Evolutionary conservation across 345 rosid species (phyloP).

Genomic region (Pistacia vera): DNA sequence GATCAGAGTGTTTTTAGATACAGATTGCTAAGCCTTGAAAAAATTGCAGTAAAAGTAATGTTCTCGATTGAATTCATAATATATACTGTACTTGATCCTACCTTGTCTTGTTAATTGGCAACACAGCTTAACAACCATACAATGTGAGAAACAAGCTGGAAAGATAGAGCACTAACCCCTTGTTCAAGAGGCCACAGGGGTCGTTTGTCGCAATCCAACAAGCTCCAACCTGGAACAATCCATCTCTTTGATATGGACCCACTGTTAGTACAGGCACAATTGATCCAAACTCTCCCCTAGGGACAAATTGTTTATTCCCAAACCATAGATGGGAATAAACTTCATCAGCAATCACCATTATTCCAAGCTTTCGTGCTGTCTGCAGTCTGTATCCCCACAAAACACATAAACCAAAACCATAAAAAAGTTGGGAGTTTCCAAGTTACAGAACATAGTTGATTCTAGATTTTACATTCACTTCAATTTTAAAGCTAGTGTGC

Average conservation of each 20-base stretch:
- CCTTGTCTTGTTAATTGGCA: too few species aligned
- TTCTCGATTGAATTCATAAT: too few species aligned
- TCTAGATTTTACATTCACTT: background rate
- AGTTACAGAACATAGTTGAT: background rate
- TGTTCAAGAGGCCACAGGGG: slow-evolving; percentile 38
- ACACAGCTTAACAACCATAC: too few species aligned
- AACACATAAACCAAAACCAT: background rate
- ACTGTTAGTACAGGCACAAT: slow-evolving; percentile 56
- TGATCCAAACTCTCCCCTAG: slow-evolving; percentile 57
- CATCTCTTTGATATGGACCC: slow-evolving; percentile 67
- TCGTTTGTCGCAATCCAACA: slow-evolving; percentile 59
- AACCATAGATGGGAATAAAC: slow-evolving; percentile 50
- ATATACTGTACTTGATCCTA: too few species aligned
- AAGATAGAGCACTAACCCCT: slow-evolving; percentile 33
- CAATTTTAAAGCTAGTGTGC: too few species aligned
- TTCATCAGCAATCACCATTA: slow-evolving; percentile 62
- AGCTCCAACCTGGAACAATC: slow-evolving; percentile 68
- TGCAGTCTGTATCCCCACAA: slow-evolving; percentile 36
- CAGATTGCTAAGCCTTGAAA: too few species aligned
- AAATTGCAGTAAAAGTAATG: too few species aligned
- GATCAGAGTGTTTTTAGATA: too few species aligned
- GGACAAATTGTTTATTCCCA: slow-evolving; percentile 52
- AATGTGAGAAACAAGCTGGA: background rate
- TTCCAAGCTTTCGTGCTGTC: slow-evolving; percentile 54
- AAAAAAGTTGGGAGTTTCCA: background rate